Evolutionary conservation across 768 basidiomycete species (phyloP), one percentile per base, ranked within the genome.

Genomic region (Xerocomus brunneocitrinus): DNA sequence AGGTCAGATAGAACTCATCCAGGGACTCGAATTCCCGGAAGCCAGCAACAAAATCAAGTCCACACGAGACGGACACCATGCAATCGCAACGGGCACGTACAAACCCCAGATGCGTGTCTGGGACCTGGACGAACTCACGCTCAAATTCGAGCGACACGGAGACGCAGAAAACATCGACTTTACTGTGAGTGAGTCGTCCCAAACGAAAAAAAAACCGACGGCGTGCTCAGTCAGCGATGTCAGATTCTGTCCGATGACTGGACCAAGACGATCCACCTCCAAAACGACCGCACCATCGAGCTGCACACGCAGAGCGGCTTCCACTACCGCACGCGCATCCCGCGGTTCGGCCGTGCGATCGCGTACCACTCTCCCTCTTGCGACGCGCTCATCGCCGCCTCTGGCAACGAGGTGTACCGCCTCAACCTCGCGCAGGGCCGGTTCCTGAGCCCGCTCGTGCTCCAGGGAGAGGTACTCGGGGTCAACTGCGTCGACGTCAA

Each of bases 91-190:
- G 24, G 97, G 97, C 25, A 91, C 89, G 3, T 99, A 99, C 74
- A 99, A 99, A 70, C 97, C 97, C 3, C 92, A 97, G 67, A 92
- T 98, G 70, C 81, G 90, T 53, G 91, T 95, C 5, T 99, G 90
- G 86, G 97, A 98, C 69, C 72, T 99, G 36, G 87, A 91, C 67
- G 88, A 95, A 62, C 80, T 99, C 31, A 84, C 92, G 5, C 77
- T 90, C 52, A 98, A 99, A 70, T 98, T 95, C 67, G 95, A 98
- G 74, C 79, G 97, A 35, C 95, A 98, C 63, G 86, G 94, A 2
- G 94, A 99, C 66, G 83, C 88, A 12, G 95, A 98, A 76, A 99
- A 98, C 69, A 88, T 99, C 59, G 97, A 99, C 69, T 99, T 99
- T 73, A 80, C 87, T 77, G 94, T 97, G 74, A 81, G 94, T 89